Conservation (phyloP, 768 basidiomycete species). For the Strobilomyces echinocephalus region DNA sequence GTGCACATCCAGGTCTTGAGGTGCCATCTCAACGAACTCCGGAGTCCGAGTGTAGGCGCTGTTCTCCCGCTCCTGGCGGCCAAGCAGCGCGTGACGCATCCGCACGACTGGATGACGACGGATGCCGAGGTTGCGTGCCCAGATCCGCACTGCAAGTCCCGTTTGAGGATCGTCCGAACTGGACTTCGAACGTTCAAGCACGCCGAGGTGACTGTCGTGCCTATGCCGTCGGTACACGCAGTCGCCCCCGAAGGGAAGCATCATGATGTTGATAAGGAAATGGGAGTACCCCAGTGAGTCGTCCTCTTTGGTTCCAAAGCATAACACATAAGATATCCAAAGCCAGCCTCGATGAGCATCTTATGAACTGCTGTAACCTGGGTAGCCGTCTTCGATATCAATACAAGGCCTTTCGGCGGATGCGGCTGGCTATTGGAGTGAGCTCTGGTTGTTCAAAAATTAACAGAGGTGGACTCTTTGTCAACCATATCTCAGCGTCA, state of each 20-base stretch:
- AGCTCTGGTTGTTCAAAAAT: no score
- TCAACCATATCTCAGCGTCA: no score
- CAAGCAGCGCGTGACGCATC: slow-evolving; percentile 53
- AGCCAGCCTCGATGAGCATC: no score
- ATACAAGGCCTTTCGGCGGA: no score
- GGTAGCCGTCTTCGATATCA: no score
- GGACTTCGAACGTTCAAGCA: slow-evolving; percentile 51
- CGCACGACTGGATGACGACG: slow-evolving; percentile 65
- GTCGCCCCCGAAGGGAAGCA: neutral
- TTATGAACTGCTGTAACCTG: no score
- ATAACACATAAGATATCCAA: no score
- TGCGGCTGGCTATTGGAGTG: no score
- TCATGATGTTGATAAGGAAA: neutral
- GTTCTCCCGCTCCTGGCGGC: slow-evolving; percentile 65
- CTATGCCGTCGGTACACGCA: slow-evolving; percentile 9
- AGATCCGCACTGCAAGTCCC: slow-evolving; percentile 60
- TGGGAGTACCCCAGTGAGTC: neutral
- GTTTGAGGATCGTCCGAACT: slow-evolving; percentile 47
- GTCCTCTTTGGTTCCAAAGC: no score
- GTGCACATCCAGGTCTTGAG: neutral
- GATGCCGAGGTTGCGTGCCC: slow-evolving; percentile 64
- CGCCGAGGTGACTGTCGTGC: slow-evolving; percentile 49
- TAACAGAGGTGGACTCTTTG: no score
- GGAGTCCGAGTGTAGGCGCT: slow-evolving; percentile 37
- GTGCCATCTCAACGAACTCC: neutral